A percentile compares a stretch with the other conserved stretches of the same genome.
Conservation (phyloP, 192 early-diverging fungal genomes). For the Coemansia sp. region DNA sequence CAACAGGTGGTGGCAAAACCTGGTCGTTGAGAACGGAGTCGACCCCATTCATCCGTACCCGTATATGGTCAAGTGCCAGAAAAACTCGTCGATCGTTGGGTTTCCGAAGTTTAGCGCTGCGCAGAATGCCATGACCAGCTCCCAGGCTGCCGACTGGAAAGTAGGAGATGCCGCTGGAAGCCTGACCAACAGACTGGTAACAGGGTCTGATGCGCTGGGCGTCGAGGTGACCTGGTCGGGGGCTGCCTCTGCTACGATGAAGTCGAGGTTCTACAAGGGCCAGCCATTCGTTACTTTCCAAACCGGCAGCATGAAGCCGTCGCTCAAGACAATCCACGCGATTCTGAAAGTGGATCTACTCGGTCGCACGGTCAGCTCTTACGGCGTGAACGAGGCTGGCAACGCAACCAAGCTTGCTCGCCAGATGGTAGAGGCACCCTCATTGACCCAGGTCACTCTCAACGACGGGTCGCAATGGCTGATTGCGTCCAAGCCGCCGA, state of each 20-base stretch:
- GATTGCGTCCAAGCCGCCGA: constrained; percentile 35
- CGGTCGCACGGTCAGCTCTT: constrained; percentile 24
- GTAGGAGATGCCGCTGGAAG: constrained; percentile 18
- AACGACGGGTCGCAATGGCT: constrained; percentile 57
- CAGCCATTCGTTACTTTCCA: constrained; percentile 53
- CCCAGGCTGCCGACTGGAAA: constrained; percentile 30
- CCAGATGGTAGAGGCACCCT: constrained; percentile 25
- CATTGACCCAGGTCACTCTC: constrained; percentile 43
- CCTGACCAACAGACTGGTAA: constrained; percentile 37
- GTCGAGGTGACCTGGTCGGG: constrained; percentile 47
- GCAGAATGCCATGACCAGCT: constrained; percentile 20
- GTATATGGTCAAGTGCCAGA: constrained; percentile 39
- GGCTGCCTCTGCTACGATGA: constrained; percentile 22
- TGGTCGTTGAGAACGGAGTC: constrained; percentile 37
- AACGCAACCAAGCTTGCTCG: constrained; percentile 17
- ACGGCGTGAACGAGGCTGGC: constrained; percentile 4
- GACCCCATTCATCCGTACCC: constrained; percentile 54
- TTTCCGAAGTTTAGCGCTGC: constrained; percentile 30
- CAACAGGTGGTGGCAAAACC: constrained; percentile 57
- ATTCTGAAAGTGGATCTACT: constrained; percentile 31
- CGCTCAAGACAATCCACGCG: constrained; percentile 46
- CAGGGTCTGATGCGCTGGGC: constrained; percentile 42
- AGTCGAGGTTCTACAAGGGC: constrained; percentile 56
- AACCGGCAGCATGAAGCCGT: constrained; percentile 32
- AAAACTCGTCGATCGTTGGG: constrained; percentile 29